phyloP scores from a whole-genome alignment of 2,329 filamentous ascomycete genomes.

The Ophiostoma australiae region DNA sequence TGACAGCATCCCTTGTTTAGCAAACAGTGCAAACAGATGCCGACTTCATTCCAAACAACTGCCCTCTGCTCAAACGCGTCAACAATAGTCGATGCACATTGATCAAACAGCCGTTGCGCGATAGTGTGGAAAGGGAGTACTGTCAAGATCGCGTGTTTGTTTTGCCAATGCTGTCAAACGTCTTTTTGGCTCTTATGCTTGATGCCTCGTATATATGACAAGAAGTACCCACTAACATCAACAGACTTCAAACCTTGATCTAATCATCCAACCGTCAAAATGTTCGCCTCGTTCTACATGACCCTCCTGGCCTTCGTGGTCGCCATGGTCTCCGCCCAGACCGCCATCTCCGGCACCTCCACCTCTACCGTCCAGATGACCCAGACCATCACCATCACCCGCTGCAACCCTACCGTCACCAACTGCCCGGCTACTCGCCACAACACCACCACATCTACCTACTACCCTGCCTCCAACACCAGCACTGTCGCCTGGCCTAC shows the following conservation, averaged over 20 bases:
- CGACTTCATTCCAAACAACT: not conserved
- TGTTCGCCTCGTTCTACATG: slow-evolving; percentile 25
- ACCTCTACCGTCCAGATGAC: slow-evolving; percentile 46
- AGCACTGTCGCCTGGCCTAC: slow-evolving; percentile 28
- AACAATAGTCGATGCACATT: not conserved
- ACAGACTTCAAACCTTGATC: not conserved
- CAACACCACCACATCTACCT: slow-evolving; percentile 30
- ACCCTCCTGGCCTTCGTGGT: slow-evolving; percentile 36
- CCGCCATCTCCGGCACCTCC: slow-evolving; percentile 35
- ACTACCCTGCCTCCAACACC: slow-evolving; percentile 27
- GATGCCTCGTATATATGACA: not conserved
- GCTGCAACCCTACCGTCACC: slow-evolving; percentile 42
- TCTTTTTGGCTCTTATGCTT: not conserved
- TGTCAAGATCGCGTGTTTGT: not conserved
- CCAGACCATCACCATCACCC: slow-evolving; percentile 44
- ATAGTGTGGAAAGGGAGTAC: not conserved
- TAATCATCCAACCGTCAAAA: slow-evolving; percentile 18
- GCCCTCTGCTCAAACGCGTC: not conserved
- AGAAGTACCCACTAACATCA: not conserved
- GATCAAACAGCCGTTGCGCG: not conserved
- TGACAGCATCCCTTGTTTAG: slow-evolving; percentile 10
- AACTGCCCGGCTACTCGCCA: slow-evolving; percentile 41
- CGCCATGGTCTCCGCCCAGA: slow-evolving; percentile 35
- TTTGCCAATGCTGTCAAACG: slow-evolving; percentile 7
- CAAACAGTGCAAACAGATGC: not conserved